Percentiles rank a stretch among this genome's conserved stretches.
Evolutionary conservation across 805 yeast genomes (phyloP).

Genomic region (Lachancea cidri): DNA sequence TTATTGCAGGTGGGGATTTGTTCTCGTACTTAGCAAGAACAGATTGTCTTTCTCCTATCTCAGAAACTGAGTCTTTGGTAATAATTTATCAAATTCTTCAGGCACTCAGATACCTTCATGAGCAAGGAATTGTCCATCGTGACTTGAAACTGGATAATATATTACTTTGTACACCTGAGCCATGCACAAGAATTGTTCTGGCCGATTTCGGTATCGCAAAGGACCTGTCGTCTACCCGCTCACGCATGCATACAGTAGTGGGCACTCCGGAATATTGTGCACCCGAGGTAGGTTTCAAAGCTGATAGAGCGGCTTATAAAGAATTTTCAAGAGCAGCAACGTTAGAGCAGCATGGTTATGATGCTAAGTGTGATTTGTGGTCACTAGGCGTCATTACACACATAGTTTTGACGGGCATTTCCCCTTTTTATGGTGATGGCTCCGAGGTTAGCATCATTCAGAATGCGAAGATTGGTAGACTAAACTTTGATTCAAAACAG

Average conservation of each 20-base stretch:
- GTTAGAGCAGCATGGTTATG: constrained; percentile 39
- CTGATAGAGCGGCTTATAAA: constrained; percentile 26
- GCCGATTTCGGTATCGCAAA: constrained; percentile 68
- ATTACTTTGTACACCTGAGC: constrained; percentile 47
- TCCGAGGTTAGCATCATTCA: constrained; percentile 38
- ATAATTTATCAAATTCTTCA: constrained; percentile 51
- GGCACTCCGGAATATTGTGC: constrained; percentile 72
- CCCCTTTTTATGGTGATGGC: constrained; percentile 55
- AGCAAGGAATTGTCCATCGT: constrained; percentile 52
- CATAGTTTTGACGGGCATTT: constrained; percentile 56
- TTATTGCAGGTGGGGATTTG: constrained; percentile 53
- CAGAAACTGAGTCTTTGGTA: constrained; percentile 51
- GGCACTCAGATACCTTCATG: constrained; percentile 54
- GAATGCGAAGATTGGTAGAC: constrained; percentile 38
- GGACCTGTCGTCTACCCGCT: constrained; percentile 23
- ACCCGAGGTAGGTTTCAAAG: constrained; percentile 56
- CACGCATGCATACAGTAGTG: constrained; percentile 46
- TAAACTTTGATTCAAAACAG: constrained; percentile 35
- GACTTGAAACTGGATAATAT: constrained; percentile 66
- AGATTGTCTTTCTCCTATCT: constrained; percentile 36
- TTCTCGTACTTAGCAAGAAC: constrained; percentile 49
- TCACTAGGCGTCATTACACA: constrained; percentile 59
- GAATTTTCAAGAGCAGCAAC: constrained; percentile 26
- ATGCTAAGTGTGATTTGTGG: constrained; percentile 61
- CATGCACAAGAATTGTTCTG: constrained; percentile 48